Base-by-base conservation (phyloP, 139 green algal species). In the Spirogloea muscicola region DNA sequence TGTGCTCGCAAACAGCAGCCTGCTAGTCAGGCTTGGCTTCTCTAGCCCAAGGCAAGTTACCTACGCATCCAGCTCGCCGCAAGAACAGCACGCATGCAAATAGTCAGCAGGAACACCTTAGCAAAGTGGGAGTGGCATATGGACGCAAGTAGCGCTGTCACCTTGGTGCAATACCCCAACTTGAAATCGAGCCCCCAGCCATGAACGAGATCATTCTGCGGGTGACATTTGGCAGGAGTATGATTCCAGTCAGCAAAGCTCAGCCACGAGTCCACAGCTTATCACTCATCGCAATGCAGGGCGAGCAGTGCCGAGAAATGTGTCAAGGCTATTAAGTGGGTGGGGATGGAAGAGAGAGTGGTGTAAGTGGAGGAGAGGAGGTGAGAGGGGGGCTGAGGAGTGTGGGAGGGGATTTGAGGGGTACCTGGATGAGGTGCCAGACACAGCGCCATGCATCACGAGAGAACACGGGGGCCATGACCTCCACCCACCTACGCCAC, bases 381-480 rank as follows among this genome's bases (percentile, higher is more conserved):
- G n/a, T n/a, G n/a, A n/a, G n/a, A n/a, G n/a, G n/a, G n/a, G n/a
- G n/a, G n/a, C n/a, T n/a, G n/a, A n/a, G 21, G 46, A 31, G 46
- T 55, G 46, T 55, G 46, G 21, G 46, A 31, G 46, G 21, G 46
- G 21, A 21, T 55, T 21, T 31, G 46, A 55, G 40, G 52, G 31
- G 9, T 34, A 78, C 69, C 73, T 81, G 73, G 33, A 81, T 79
- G 49, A 81, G 67, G 36, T 77, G 18, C 73, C 73, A 81, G 29
- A 78, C 66, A 29, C 73, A 81, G 3, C 41, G 73, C 73, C 73
- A 81, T 3, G 64, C 64, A 3, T 37, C 10, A 4, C 66, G 31
- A 2, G 73, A 77, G 42, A 81, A 81, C 27, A 81, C 73, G 3
- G 73, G 73, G 31, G 60, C 73, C 73, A 81, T 81, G 13, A 81